Evolutionary conservation across 306 rosid species (phyloP).

Genomic region (Rubus idaeus): DNA sequence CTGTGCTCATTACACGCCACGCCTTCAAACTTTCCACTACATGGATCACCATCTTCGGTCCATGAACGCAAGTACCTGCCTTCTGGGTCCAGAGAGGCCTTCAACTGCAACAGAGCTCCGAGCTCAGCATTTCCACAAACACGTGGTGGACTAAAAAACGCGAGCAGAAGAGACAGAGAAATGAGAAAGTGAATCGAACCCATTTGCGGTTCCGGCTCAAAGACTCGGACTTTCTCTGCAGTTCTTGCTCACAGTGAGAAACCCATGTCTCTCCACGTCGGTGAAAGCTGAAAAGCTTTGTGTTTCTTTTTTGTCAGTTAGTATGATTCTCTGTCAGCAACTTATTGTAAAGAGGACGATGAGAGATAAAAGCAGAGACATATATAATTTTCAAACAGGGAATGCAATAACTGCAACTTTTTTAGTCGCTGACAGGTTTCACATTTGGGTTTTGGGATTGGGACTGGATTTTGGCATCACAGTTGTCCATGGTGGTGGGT

Average conservation of each 20-base stretch:
- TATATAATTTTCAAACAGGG: conserved; percentile 17
- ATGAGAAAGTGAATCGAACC: conserved; percentile 23
- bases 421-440: conserved; percentile 45
- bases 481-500: background rate
- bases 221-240: background rate
- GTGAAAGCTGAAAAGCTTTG: background rate
- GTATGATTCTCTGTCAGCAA: background rate
- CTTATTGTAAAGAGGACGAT: conserved; percentile 4
- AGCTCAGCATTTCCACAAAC: conserved; percentile 72
- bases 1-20: conserved; percentile 71
- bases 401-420: conserved; percentile 22
- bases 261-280: conserved; percentile 30
- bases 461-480: background rate
- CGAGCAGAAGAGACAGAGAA: conserved; percentile 28
- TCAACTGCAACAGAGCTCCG: conserved; percentile 70
- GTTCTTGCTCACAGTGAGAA: conserved; percentile 17
- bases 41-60: conserved; percentile 71
- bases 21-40: conserved; percentile 71
- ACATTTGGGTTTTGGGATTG: conserved; percentile 11
- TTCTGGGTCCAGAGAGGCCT: conserved; percentile 79
- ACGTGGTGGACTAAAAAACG: conserved; percentile 9
- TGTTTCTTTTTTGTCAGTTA: conserved; percentile 24
- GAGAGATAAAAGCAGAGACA: conserved; percentile 7
- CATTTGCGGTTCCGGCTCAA: conserved; percentile 40
- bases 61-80: conserved; percentile 66